Conservation (phyloP, 2,329 filamentous ascomycete species). For the Botrytis sinoallii region DNA sequence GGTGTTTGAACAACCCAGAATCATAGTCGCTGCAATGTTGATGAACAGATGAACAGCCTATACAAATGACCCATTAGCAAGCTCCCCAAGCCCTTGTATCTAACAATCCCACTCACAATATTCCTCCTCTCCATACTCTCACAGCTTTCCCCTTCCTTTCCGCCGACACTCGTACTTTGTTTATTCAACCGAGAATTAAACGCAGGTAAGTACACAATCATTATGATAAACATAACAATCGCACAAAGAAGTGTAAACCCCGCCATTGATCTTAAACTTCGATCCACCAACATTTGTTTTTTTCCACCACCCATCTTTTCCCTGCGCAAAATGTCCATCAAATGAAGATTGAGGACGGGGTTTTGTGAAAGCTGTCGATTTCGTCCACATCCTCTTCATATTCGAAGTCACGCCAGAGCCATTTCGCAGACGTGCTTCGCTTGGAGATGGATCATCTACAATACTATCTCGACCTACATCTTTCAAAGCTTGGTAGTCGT, state of each 20-base stretch:
- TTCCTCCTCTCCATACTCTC: conserved; percentile 22
- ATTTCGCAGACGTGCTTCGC: background rate
- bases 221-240: conserved; percentile 25
- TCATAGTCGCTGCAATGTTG: conserved; percentile 28
- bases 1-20: conserved; percentile 29
- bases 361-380: conserved; percentile 1
- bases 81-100: background rate
- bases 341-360: conserved; percentile 17
- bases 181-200: conserved; percentile 22
- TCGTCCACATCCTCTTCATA: conserved; percentile 11
- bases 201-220: conserved; percentile 22
- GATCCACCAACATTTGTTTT: conserved; percentile 30
- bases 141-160: conserved; percentile 27
- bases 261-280: conserved; percentile 27
- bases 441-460: background rate
- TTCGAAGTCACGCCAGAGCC: background rate
- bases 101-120: conserved; percentile 17
- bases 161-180: conserved; percentile 23
- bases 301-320: conserved; percentile 27
- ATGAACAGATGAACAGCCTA: conserved; percentile 26
- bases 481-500: conserved; percentile 1
- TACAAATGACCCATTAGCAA: background rate
- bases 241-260: conserved; percentile 25
- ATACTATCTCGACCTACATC: background rate
- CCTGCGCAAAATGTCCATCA: conserved; percentile 28